Percentiles rank a stretch among this genome's conserved stretches.
These are phyloP conservation scores for Phytophthora hibernalis DNA, from an alignment of 352 stramenopile genomes.

Conservation along the genomic window DNA sequence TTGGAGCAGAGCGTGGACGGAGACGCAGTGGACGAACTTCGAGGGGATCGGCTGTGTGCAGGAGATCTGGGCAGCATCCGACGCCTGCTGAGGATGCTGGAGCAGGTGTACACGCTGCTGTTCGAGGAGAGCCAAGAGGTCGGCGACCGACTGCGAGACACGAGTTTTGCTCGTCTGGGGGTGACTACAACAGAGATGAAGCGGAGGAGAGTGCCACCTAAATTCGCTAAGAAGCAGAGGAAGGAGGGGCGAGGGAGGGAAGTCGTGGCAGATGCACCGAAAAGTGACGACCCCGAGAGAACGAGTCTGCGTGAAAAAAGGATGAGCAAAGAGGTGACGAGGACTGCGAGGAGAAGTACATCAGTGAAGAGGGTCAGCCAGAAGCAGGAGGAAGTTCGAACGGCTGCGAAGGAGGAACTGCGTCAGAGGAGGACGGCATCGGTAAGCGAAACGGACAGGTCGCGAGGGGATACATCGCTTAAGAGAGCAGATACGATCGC, in stretches of 20 bases:
- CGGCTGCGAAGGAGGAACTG: constrained; percentile 1
- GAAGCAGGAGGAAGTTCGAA: constrained; percentile 39
- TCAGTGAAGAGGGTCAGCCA: constrained; percentile 1
- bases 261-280: constrained; percentile 7
- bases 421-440: constrained; percentile 6
- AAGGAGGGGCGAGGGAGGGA: constrained; percentile 2
- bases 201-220: constrained; percentile 20
- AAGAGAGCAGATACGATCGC: constrained; percentile 28
- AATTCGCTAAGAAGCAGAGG: constrained; percentile 32
- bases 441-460: constrained; percentile 8
- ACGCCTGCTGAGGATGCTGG: constrained; percentile 61
- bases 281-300: constrained; percentile 23
- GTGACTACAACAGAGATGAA: neutral
- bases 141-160: constrained; percentile 25
- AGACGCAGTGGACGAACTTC: constrained; percentile 52
- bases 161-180: constrained; percentile 33
- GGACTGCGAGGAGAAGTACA: neutral
- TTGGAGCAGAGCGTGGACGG: constrained; percentile 61
- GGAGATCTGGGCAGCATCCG: constrained; percentile 62
- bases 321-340: neutral
- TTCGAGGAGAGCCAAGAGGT: constrained; percentile 49
- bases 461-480: constrained; percentile 2
- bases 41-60: constrained; percentile 56
- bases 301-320: constrained; percentile 16
- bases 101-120: constrained; percentile 64